These are phyloP conservation scores for Hypomyces perniciosus DNA, from an alignment of 2,329 filamentous ascomycete species.

Conservation along the genomic window DNA sequence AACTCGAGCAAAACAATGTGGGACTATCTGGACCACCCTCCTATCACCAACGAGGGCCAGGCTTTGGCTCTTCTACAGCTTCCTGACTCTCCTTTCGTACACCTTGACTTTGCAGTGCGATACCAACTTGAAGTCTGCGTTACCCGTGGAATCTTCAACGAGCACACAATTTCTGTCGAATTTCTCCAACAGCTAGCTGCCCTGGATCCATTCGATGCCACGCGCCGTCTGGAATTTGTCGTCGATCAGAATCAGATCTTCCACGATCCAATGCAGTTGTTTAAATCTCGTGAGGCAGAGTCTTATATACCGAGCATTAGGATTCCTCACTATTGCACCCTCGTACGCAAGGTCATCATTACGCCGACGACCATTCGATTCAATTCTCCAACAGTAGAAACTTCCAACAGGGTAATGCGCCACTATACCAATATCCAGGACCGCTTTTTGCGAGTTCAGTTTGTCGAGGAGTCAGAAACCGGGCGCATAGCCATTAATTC, in stretches of 20 bases:
- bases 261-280: slow-evolving; percentile 67
- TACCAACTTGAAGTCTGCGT: slow-evolving; percentile 94
- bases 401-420: slow-evolving; percentile 80
- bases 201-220: slow-evolving; percentile 44
- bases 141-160: slow-evolving; percentile 70
- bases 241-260: slow-evolving; percentile 57
- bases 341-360: slow-evolving; percentile 69
- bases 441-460: slow-evolving; percentile 82
- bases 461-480: slow-evolving; percentile 69
- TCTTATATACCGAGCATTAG: slow-evolving; percentile 41
- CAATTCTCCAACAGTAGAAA: slow-evolving; percentile 71
- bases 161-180: slow-evolving; percentile 61
- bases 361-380: slow-evolving; percentile 82
- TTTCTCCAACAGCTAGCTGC: slow-evolving; percentile 61
- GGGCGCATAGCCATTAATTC: slow-evolving; percentile 51
- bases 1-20: slow-evolving; percentile 22
- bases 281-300: slow-evolving; percentile 48
- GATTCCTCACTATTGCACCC: slow-evolving; percentile 66
- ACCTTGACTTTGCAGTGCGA: slow-evolving; percentile 63
- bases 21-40: slow-evolving; percentile 25
- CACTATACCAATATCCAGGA: slow-evolving; percentile 63
- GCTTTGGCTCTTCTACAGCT: slow-evolving; percentile 25
- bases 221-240: slow-evolving; percentile 66
- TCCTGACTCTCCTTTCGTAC: slow-evolving; percentile 14
- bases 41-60: slow-evolving; percentile 13